A percentile compares a stretch with the other conserved stretches of the same genome.
Evolutionary conservation across 139 green algal species (phyloP).

Genomic region (Chlamydomonas schloesseri): DNA sequence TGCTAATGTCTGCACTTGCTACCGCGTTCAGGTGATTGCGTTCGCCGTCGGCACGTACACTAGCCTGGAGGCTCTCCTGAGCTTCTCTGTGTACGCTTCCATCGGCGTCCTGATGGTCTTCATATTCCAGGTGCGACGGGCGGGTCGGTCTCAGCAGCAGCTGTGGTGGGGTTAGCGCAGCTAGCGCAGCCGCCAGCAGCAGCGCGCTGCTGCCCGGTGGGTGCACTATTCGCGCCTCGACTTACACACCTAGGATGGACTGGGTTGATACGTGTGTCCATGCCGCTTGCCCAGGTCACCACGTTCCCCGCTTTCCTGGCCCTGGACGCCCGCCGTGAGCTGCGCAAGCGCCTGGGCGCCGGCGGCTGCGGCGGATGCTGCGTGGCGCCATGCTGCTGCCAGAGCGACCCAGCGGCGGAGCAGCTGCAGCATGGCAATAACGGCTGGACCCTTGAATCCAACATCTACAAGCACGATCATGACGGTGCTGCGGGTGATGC

Average conservation of each 20-base stretch:
- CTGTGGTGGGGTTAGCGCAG: too few relatives aligned
- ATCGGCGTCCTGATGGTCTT: conserved; percentile 64
- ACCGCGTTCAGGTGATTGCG: conserved; percentile 55
- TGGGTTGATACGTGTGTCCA: too few relatives aligned
- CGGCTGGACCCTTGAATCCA: not conserved
- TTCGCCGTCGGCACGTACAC: conserved; percentile 71
- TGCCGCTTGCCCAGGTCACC: conserved; percentile 45
- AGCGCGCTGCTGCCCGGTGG: too few relatives aligned
- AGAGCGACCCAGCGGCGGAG: not conserved
- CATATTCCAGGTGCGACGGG: conserved; percentile 63
- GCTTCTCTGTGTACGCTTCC: conserved; percentile 67
- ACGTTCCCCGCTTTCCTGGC: conserved; percentile 61
- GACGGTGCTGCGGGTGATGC: too few relatives aligned
- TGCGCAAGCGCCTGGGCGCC: conserved; percentile 16
- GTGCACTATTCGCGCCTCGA: too few relatives aligned
- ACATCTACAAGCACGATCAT: not conserved
- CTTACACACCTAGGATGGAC: too few relatives aligned
- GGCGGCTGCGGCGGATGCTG: conserved; percentile 12
- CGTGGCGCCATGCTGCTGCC: conserved; percentile 10
- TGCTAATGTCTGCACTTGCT: too few relatives aligned
- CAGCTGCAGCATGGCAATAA: not conserved
- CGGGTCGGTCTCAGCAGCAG: not conserved
- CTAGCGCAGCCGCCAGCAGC: too few relatives aligned
- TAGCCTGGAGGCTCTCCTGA: conserved; percentile 57
- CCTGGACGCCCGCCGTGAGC: conserved; percentile 56